Evolutionary conservation across 2,329 filamentous ascomycete species (phyloP).

Genomic region (Akanthomyces uredinophilus): DNA sequence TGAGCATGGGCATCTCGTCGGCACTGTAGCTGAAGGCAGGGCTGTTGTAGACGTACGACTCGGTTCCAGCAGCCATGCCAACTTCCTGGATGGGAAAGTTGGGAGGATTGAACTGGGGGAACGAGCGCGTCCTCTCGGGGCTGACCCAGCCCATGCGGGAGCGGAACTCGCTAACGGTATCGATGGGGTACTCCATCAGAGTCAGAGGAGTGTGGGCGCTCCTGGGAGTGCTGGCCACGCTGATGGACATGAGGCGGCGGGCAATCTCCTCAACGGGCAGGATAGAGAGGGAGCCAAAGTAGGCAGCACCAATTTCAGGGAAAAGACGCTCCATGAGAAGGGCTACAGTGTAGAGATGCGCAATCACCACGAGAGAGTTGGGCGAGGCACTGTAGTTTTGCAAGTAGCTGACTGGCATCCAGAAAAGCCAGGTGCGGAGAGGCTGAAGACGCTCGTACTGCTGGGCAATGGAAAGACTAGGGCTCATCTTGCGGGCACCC

Average conservation of each 20-base stretch:
- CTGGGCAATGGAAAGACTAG: constrained; percentile 66
- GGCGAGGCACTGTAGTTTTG: constrained; percentile 71
- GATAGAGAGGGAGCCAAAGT: constrained; percentile 76
- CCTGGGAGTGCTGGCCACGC: constrained; percentile 51
- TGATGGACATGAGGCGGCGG: constrained; percentile 65
- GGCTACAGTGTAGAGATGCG: constrained; percentile 86
- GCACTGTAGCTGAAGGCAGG: constrained; percentile 60
- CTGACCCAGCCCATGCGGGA: constrained; percentile 63
- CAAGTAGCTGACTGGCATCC: constrained; percentile 82
- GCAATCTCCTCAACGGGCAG: constrained; percentile 83
- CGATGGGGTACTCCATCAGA: constrained; percentile 68
- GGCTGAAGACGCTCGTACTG: constrained; percentile 88
- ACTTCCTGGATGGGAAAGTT: constrained; percentile 47
- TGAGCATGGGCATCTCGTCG: constrained; percentile 55
- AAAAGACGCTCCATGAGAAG: constrained; percentile 86
- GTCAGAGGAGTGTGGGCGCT: constrained; percentile 56
- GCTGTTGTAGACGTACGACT: constrained; percentile 50
- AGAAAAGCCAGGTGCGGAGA: constrained; percentile 89
- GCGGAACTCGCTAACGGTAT: constrained; percentile 64
- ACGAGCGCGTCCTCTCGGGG: constrained; percentile 53
- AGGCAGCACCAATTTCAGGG: constrained; percentile 83
- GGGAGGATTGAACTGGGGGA: constrained; percentile 54
- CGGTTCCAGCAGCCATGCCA: constrained; percentile 35
- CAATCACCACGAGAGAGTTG: constrained; percentile 74
- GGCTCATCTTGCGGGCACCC: constrained; percentile 65